Percentiles rank a stretch among this genome's conserved stretches.
phyloP scores from a whole-genome alignment of 768 basidiomycete genomes.

The Suillus ampliporus region DNA sequence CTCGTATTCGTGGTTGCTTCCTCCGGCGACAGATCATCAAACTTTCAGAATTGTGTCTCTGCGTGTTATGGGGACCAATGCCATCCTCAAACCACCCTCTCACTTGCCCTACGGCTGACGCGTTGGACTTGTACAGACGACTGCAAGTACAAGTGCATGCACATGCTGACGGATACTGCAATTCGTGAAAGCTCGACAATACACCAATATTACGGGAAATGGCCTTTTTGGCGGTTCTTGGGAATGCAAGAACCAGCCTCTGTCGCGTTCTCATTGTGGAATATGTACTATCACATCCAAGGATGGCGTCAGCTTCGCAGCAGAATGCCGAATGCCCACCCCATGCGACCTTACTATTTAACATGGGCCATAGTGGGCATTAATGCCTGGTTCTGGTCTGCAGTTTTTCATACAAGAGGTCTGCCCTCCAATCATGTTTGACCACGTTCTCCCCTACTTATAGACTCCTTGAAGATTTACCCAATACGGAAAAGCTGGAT shows the following conservation, averaged over 20 bases:
- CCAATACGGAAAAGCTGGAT: constrained; percentile 87
- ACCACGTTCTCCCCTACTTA: constrained; percentile 9
- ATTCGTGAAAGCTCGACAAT: constrained; percentile 47
- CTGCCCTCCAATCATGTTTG: constrained; percentile 25
- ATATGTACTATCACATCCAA: constrained; percentile 74
- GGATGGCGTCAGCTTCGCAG: constrained; percentile 58
- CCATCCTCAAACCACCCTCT: constrained; percentile 42
- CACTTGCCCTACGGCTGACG: constrained; percentile 66
- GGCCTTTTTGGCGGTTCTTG: constrained; percentile 91
- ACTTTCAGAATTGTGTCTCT: constrained; percentile 45
- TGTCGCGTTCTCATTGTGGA: constrained; percentile 87
- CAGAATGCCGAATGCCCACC: constrained; percentile 59
- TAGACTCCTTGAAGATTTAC: constrained; percentile 59
- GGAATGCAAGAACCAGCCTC: constrained; percentile 96
- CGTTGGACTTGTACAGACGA: constrained; percentile 89
- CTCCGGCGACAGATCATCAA: constrained; percentile 39
- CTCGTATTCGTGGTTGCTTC: constrained; percentile 25
- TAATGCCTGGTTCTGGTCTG: constrained; percentile 93
- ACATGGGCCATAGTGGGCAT: constrained; percentile 72
- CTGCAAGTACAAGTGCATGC: constrained; percentile 92
- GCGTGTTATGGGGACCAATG: constrained; percentile 38
- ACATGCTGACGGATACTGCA: constrained; percentile 68
- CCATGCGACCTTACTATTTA: constrained; percentile 72
- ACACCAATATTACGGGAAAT: constrained; percentile 93
- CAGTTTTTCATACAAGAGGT: constrained; percentile 94